Base-by-base conservation (phyloP, 2,329 filamentous ascomycete species). In the Pseudogymnoascus sp. region DNA sequence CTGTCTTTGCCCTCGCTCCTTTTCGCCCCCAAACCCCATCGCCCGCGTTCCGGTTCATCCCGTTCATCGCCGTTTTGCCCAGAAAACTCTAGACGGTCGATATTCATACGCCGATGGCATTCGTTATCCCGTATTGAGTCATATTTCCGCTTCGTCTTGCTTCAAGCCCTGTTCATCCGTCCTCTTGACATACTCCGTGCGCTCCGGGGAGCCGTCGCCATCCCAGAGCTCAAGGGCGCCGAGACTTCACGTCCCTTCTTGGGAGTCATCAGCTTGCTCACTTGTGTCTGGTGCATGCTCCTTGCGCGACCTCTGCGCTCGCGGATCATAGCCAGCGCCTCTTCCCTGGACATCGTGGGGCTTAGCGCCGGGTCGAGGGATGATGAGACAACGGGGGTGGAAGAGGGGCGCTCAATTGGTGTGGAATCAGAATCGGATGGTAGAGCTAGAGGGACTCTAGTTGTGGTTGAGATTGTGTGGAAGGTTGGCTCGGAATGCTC, bases 321-420 rank as follows among this genome's bases (percentile, higher is more conserved):
- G 62, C 86, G 82, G 68, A 93, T 93, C 72, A 87, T 85, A 63
- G 87, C 87, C 14, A 93, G 80, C 3, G 89, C 89, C 74, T 91
- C 81, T 73, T 91, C 90, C 62, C 90, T 81, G 26, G 84, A 84
- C 82, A 88, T 86, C 40, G 85, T 88, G 4, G 85, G 84, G 44
- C 82, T 86, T 65, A 87, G 73, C 8, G 84, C 84, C 19, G 83
- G 82, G 71, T 86, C 82, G 65, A 75, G 81, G 42, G 77, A 71
- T 71, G 85, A 82, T 68, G 85, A 85, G 8, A 76, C 78, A 4
- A 50, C 61, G 4, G 63, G 35, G 16, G 66, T 65, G 59, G 64
- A 61, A n/a, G 66, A 67, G n/a, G 65, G 56, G 16, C 42, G 35
- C 3, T 64, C 64, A n/a, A 61, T 63, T 8, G 68, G 67, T 11